Percentiles rank a stretch among this genome's conserved stretches.
Conservation (phyloP, 768 basidiomycete genomes). For the Phanerodontia chrysosporium region DNA sequence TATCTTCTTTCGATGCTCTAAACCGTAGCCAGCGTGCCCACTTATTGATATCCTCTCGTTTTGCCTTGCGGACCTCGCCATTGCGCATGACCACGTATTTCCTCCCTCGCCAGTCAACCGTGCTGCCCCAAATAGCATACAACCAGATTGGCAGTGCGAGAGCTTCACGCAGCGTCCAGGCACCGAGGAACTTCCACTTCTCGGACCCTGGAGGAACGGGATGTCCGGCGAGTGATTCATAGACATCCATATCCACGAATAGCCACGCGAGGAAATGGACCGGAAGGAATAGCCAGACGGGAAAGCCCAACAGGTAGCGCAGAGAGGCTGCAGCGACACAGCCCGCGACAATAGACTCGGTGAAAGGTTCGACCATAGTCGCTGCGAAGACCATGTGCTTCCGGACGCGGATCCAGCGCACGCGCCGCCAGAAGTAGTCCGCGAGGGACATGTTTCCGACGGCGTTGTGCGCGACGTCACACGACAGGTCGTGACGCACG, state of each 20-base stretch:
- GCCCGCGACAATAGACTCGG: conserved; percentile 76
- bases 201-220: conserved; percentile 42
- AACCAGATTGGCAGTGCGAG: conserved; percentile 87
- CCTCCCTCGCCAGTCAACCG: conserved; percentile 85
- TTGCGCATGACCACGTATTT: conserved; percentile 70
- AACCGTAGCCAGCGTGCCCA: conserved; percentile 8
- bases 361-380: conserved; percentile 88
- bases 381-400: conserved; percentile 90
- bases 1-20: not conserved
- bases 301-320: conserved; percentile 44
- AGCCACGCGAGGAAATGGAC: conserved; percentile 71
- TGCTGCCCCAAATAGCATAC: conserved; percentile 72
- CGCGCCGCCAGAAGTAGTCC: conserved; percentile 85
- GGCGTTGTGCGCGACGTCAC: conserved; percentile 84
- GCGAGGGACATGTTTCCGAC: conserved; percentile 83
- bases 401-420: conserved; percentile 95
- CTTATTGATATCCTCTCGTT: conserved; percentile 3
- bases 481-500: conserved; percentile 83
- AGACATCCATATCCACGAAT: conserved; percentile 77
- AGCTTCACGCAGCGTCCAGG: conserved; percentile 79
- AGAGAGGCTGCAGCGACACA: conserved; percentile 57
- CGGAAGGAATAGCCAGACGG: conserved; percentile 49
- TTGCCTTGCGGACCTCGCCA: conserved; percentile 53
- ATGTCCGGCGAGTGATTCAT: conserved; percentile 68
- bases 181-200: conserved; percentile 58